Evolutionary conservation across 768 basidiomycete species (phyloP).

Genomic region (Macrocybe gigantea): DNA sequence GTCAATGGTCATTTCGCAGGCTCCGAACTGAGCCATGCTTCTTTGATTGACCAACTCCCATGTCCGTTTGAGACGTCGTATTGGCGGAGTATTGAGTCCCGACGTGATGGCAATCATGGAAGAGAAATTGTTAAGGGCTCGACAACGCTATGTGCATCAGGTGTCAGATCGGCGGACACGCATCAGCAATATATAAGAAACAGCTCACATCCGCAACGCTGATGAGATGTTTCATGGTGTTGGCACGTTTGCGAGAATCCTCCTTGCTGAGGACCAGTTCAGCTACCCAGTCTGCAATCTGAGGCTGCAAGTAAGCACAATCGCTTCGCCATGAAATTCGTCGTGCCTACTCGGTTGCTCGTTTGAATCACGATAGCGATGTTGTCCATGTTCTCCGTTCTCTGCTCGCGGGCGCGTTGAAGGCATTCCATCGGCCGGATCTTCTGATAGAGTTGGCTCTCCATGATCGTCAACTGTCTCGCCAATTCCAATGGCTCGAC

Average conservation of each 20-base stretch:
- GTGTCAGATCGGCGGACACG: slow-evolving; percentile 4
- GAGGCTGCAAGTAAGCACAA: neutral
- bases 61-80: slow-evolving; percentile 87
- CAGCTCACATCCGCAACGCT: slow-evolving; percentile 79
- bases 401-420: slow-evolving; percentile 74
- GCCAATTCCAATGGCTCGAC: slow-evolving; percentile 88
- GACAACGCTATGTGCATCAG: slow-evolving; percentile 64
- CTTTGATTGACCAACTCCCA: slow-evolving; percentile 85
- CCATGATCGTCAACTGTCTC: slow-evolving; percentile 88
- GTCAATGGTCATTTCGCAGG: slow-evolving; percentile 87
- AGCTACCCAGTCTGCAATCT: slow-evolving; percentile 94
- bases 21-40: slow-evolving; percentile 63
- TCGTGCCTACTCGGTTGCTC: slow-evolving; percentile 65
- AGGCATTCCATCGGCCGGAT: slow-evolving; percentile 91
- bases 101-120: slow-evolving; percentile 97
- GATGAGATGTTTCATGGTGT: slow-evolving; percentile 85
- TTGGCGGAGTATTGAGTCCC: slow-evolving; percentile 89
- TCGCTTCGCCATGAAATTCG: neutral
- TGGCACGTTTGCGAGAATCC: slow-evolving; percentile 78
- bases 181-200: neutral
- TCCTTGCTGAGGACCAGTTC: slow-evolving; percentile 76
- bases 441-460: slow-evolving; percentile 79
- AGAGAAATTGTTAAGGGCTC: slow-evolving; percentile 87
- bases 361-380: slow-evolving; percentile 85
- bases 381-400: slow-evolving; percentile 69